These are phyloP conservation scores for Fusarium sp. DNA, from an alignment of 2,329 filamentous ascomycete genomes.

Conservation along the genomic window DNA sequence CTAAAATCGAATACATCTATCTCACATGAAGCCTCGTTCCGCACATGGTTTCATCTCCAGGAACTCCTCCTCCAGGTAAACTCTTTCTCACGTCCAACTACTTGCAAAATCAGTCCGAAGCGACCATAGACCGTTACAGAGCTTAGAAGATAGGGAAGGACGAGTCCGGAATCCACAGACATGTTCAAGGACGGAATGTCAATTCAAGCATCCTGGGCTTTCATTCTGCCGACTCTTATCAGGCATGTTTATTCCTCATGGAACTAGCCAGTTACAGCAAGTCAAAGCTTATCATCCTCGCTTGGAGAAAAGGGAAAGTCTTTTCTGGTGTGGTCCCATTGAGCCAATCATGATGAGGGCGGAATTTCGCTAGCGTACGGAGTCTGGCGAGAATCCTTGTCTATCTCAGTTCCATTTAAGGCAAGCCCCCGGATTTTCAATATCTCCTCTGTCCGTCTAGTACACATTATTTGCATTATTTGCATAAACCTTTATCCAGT, in stretches of 20 bases:
- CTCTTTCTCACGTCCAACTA: neutral
- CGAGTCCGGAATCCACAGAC: neutral
- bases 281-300: neutral
- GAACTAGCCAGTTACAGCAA: neutral
- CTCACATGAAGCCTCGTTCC: neutral
- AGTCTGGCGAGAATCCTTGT: neutral
- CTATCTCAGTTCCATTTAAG: neutral
- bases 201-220: neutral
- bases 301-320: neutral
- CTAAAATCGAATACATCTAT: neutral
- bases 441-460: too few species aligned
- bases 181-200: neutral
- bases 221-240: neutral
- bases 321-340: neutral
- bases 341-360: neutral
- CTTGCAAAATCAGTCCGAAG: too few species aligned
- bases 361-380: neutral
- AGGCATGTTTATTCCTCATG: neutral
- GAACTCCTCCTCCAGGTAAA: too few species aligned
- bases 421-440: neutral
- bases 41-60: neutral
- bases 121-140: neutral
- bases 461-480: neutral
- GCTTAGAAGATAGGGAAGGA: neutral
- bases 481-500: neutral